Percentiles rank a stretch among this genome's conserved stretches.
Evolutionary conservation across 257 asterid genomes (phyloP).

Genomic region (Nicotiana attenuata): DNA sequence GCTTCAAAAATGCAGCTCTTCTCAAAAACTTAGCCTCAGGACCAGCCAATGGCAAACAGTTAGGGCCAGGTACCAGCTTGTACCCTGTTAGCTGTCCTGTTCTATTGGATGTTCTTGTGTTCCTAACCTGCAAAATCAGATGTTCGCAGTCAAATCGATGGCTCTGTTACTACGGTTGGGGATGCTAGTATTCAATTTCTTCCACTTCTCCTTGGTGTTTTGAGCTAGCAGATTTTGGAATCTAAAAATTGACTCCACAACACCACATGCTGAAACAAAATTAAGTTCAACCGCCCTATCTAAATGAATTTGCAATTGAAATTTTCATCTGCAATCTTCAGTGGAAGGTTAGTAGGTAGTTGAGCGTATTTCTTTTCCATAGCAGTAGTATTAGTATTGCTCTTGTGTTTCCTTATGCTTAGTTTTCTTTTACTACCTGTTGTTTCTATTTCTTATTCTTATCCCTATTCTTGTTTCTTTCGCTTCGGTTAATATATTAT

Average conservation of each 20-base stretch:
- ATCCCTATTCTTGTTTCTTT: no score
- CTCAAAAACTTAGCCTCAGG: slow-evolving; percentile 90
- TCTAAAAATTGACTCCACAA: background rate
- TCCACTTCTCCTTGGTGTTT: background rate
- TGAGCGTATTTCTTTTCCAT: no score
- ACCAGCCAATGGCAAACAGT: slow-evolving; percentile 87
- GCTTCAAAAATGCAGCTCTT: slow-evolving; percentile 92
- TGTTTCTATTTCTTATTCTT: no score
- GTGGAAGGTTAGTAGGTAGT: no score
- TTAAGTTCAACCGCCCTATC: background rate
- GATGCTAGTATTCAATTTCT: background rate
- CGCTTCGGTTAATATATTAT: no score
- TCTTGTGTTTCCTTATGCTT: no score
- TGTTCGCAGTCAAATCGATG: background rate
- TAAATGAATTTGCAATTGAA: background rate
- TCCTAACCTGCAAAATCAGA: slow-evolving; percentile 56
- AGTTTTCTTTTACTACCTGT: no score
- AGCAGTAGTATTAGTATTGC: no score
- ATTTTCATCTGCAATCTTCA: background rate
- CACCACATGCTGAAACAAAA: background rate
- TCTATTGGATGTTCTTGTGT: slow-evolving; percentile 84
- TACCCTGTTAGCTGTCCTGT: slow-evolving; percentile 89
- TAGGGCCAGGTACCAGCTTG: slow-evolving; percentile 87
- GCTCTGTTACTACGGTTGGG: background rate
- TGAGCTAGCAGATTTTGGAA: background rate